phyloP scores from a whole-genome alignment of 768 basidiomycete species.

The Coprinopsis strossmayeri region DNA sequence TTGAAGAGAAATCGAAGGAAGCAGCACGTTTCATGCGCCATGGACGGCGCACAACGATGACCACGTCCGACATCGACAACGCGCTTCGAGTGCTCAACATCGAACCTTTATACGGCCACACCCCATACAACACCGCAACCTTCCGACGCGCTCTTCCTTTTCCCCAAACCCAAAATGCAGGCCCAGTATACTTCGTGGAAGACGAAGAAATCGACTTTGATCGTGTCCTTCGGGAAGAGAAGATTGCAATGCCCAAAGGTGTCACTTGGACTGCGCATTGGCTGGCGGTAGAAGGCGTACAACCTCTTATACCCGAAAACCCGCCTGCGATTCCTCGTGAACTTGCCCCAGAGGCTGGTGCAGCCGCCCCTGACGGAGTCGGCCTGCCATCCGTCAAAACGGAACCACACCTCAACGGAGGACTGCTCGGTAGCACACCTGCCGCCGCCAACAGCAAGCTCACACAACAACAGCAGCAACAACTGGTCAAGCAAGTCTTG shows the following conservation, averaged over 20 bases:
- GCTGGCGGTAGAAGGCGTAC: constrained; percentile 97
- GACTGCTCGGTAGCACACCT: constrained; percentile 13
- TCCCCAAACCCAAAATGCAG: constrained; percentile 43
- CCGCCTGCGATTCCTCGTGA: constrained; percentile 69
- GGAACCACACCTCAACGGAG: constrained; percentile 16
- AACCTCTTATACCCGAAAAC: constrained; percentile 94
- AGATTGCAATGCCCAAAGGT: constrained; percentile 73
- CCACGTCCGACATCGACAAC: constrained; percentile 86
- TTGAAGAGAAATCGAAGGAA: constrained; percentile 48
- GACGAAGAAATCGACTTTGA: constrained; percentile 98
- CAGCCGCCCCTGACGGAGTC: constrained; percentile 22
- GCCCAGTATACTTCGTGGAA: constrained; percentile 86
- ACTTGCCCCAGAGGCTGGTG: constrained; percentile 31
- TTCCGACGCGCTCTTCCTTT: constrained; percentile 58
- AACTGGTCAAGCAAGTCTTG: constrained; percentile 86
- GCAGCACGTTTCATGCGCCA: constrained; percentile 97
- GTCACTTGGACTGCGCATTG: constrained; percentile 93
- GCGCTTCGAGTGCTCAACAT: constrained; percentile 93
- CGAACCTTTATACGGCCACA: constrained; percentile 90
- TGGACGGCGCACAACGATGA: constrained; percentile 83
- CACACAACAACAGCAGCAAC: constrained; percentile 50
- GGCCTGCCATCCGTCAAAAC: constrained; percentile 22
- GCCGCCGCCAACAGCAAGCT: constrained; percentile 23
- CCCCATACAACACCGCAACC: constrained; percentile 52
- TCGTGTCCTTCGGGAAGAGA: constrained; percentile 80